A percentile compares a stretch with the other conserved stretches of the same genome.
Conservation (phyloP, 2,329 filamentous ascomycete genomes). For the Claviceps cyperi region DNA sequence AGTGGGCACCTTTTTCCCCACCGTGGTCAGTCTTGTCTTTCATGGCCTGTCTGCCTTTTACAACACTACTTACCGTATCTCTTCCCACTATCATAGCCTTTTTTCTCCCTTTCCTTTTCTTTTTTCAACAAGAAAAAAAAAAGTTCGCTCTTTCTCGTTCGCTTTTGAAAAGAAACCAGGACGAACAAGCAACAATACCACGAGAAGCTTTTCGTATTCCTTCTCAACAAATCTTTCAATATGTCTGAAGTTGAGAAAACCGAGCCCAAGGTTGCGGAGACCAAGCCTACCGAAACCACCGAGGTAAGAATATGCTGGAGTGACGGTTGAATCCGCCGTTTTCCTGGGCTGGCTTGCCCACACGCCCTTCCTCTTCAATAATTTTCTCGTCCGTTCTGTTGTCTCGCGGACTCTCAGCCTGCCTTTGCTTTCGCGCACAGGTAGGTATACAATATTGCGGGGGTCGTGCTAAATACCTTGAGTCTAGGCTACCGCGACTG, state of each 20-base stretch:
- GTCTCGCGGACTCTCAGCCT: background rate
- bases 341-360: background rate
- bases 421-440: background rate
- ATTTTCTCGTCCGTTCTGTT: background rate
- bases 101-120: background rate
- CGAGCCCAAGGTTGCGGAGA: conserved; percentile 22
- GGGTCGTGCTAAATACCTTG: background rate
- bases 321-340: background rate
- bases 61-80: background rate
- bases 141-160: no score
- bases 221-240: conserved; percentile 10
- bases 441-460: background rate
- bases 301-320: conserved; percentile 11
- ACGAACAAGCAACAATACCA: background rate
- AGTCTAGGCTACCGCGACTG: conserved; percentile 7
- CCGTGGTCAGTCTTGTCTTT: background rate
- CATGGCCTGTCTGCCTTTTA: background rate
- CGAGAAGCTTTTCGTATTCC: background rate
- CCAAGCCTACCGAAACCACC: conserved; percentile 10
- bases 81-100: background rate
- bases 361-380: background rate
- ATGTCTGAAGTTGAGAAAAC: conserved; percentile 37
- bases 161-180: no score
- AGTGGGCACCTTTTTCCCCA: conserved; percentile 1
- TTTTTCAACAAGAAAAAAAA: background rate